Base-by-base conservation (phyloP, 1,284 basidiomycete genomes). In the Sporisorium exsertum region DNA sequence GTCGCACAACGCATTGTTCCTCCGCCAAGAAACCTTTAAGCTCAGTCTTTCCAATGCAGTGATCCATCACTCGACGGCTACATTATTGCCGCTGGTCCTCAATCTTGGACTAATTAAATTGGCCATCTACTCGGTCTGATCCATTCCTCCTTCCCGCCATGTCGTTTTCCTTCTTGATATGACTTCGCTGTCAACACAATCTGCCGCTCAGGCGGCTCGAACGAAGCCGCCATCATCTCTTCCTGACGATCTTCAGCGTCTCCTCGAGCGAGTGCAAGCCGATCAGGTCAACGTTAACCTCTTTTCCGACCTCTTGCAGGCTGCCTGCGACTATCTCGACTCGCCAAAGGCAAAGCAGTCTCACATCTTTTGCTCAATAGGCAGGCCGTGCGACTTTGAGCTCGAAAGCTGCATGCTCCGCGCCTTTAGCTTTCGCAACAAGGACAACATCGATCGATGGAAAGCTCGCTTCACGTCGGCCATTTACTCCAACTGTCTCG, bases 361-460 rank as follows among this genome's bases (percentile, higher is more conserved):
- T 2, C 76, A 77, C 59, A 56, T 71, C 47, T 72, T 60, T 43
- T 77, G 77, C 55, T 61, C 57, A 5, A 51, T 56, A 29, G 73
- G 46, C n/a, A 42, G 74, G 32, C 63, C 63, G 18, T 69, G 74
- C 50, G 77, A 79, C 49, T 78, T 74, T 43, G 73, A 77, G 32
- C 61, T 82, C 20, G 72, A 82, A 12, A 67, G 72, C 46, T 78
- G 79, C 56, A 82, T 82, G 80, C 68, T 82, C 20, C 71, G 79
- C 24, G 52, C 68, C 50, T 71, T 78, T 29, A 68, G 71, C 55
- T 82, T 82, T 56, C 70, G 72, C 18, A 53, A 62, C 43, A 72
- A 64, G 29, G 62, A 69, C 24, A 29, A 74, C 43, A 62, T 80
- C 35, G 67, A 65, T 35, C 51, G 62, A n/a, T 82, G 80, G 80